Percentiles rank a stretch among this genome's conserved stretches.
Evolutionary conservation across 495 filamentous ascomycete species (phyloP).

Genomic region (Chaetomium tenue): DNA sequence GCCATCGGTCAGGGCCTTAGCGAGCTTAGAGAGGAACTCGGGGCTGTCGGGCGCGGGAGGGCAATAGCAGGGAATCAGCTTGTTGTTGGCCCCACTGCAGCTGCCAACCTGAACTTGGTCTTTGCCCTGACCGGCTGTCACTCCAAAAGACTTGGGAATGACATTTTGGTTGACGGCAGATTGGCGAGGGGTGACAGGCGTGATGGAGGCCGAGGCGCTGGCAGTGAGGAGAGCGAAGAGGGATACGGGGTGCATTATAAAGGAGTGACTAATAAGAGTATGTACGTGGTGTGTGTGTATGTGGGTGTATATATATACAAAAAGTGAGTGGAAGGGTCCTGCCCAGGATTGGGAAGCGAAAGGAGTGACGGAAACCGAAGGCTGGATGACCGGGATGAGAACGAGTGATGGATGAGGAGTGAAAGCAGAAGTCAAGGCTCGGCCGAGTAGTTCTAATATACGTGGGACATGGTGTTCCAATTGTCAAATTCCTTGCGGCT

Average conservation of each 20-base stretch:
- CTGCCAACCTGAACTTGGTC: slow-evolving; percentile 11
- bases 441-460: not conserved
- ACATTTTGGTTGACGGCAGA: slow-evolving; percentile 23
- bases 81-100: slow-evolving; percentile 25
- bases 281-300: too few relatives aligned
- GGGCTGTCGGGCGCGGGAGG: slow-evolving; percentile 27
- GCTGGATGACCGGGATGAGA: slow-evolving; percentile 7
- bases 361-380: slow-evolving; percentile 16
- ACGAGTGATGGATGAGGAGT: slow-evolving; percentile 1
- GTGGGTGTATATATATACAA: not conserved
- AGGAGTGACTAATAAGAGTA: slow-evolving; percentile 8
- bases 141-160: slow-evolving; percentile 26
- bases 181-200: slow-evolving; percentile 15
- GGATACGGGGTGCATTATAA: slow-evolving; percentile 16
- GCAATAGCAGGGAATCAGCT: slow-evolving; percentile 31
- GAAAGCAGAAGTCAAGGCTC: not conserved
- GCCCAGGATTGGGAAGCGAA: slow-evolving; percentile 10
- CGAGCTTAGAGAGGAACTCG: slow-evolving; percentile 25
- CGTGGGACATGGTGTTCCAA: too few relatives aligned
- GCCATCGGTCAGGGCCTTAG: slow-evolving; percentile 26
- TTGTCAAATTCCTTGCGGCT: not conserved
- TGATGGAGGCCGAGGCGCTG: slow-evolving; percentile 13
- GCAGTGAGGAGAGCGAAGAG: slow-evolving; percentile 18
- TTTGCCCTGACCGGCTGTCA: slow-evolving; percentile 17
- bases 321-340: slow-evolving; percentile 10